Evolutionary conservation across 257 asterid genomes (phyloP), one percentile per base, ranked within the genome.

Genomic region (Solanum dulcamara): DNA sequence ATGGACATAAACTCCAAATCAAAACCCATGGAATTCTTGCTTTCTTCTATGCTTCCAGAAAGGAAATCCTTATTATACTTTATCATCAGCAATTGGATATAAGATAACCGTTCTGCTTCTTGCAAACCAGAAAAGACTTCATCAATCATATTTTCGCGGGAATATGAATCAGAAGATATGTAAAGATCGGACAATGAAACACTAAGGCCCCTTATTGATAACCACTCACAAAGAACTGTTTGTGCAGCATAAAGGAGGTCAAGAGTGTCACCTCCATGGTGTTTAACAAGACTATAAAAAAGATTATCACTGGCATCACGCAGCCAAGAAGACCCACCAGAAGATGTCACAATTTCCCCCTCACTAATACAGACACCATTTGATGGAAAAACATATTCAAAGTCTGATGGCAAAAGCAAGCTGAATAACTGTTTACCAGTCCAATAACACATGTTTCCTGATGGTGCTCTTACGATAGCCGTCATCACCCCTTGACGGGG

Each of bases 151-250:
- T 93, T 94, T 70, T 87, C 86, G 44, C 93, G 93, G 35, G 93
- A 90, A 42, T 88, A 82, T n/a, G 68, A 50, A 83, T 93, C 96
- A 80, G 95, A 88, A 81, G 95, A 88, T 40, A 97, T 91, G 89
- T 92, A 95, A 46, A 97, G 95, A 81, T 97, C 99, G 18, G 93
- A 91, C 48, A 97, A 87, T 1, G 98, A 97, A 85, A 97, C 98
- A 85, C 96, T 93, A 20, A 97, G 89, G 28, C 99, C 99, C 88
- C 96, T 92, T 86, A 62, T 91, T 0, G 92, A 86, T 86, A 97
- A 86, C 99, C 99, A 97, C 90, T 97, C 98, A 48, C 98, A 92
- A 35, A 97, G 91, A 84, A 92, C 92, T 81, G 93, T 94, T 87
- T 97, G 98, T 12, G 93, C 96, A 46, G 91, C 88, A 85, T 81